These are phyloP conservation scores for Crithidia fasciculata DNA, from an alignment of 208 protist species.

Conservation along the genomic window DNA sequence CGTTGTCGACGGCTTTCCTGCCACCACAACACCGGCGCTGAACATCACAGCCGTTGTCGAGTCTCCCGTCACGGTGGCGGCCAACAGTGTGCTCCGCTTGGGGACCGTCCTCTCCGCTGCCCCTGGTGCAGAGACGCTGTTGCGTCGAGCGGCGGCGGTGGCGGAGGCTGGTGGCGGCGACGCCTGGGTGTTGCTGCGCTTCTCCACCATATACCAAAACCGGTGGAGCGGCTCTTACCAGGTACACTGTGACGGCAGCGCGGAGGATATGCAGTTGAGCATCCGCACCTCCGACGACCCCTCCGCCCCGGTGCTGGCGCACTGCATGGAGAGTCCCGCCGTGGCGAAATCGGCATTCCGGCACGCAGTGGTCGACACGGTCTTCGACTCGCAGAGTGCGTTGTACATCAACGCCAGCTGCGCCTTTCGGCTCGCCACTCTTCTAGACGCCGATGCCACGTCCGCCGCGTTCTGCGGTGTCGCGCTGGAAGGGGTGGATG, in stretches of 20 bases:
- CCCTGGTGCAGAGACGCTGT: background rate
- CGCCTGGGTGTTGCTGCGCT: slow-evolving; percentile 20
- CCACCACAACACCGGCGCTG: background rate
- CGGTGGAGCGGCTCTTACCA: slow-evolving; percentile 25
- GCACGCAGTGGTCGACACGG: slow-evolving; percentile 7
- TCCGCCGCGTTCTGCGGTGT: slow-evolving; percentile 38
- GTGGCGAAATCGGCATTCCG: slow-evolving; percentile 5
- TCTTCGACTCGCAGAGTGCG: background rate
- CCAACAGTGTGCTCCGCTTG: slow-evolving; percentile 15
- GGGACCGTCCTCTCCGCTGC: background rate
- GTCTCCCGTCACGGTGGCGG: slow-evolving; percentile 16
- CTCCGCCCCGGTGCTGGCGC: background rate
- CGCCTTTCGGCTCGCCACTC: slow-evolving; percentile 24
- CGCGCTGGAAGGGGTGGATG: slow-evolving; percentile 28
- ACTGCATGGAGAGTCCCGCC: slow-evolving; percentile 3
- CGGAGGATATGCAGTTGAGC: slow-evolving; percentile 28
- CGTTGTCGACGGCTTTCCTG: background rate
- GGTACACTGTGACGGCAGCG: slow-evolving; percentile 48
- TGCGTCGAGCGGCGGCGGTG: background rate
- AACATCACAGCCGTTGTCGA: slow-evolving; percentile 1
- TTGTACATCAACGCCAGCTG: slow-evolving; percentile 41
- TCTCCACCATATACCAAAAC: slow-evolving; percentile 32
- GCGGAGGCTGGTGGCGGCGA: background rate
- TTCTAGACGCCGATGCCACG: slow-evolving; percentile 15
- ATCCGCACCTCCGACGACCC: slow-evolving; percentile 2